phyloP scores from a whole-genome alignment of 768 basidiomycete species.

The Hypsizygus marmoreus region DNA sequence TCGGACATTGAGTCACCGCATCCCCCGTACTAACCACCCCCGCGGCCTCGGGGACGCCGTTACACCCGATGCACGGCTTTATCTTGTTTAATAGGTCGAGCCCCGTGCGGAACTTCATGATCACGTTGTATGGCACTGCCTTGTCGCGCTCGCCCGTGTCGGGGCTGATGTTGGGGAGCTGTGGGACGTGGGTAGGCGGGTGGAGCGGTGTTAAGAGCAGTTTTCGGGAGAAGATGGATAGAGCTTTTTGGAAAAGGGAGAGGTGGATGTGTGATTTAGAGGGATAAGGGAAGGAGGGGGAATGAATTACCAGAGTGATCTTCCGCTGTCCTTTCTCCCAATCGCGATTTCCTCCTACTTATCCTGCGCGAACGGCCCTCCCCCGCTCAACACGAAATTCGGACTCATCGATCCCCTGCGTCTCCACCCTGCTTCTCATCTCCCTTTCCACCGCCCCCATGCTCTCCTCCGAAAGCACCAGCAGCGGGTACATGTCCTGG shows the following conservation, averaged over 20 bases:
- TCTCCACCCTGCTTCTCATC: slow-evolving; percentile 46
- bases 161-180: slow-evolving; percentile 77
- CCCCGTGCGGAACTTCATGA: slow-evolving; percentile 72
- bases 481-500: slow-evolving; percentile 74
- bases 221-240: too few relatives aligned
- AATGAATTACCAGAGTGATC: slow-evolving; percentile 62
- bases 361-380: slow-evolving; percentile 73
- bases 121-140: slow-evolving; percentile 74
- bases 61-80: slow-evolving; percentile 69
- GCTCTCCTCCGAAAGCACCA: slow-evolving; percentile 70
- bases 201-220: too few relatives aligned
- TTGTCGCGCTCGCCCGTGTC: slow-evolving; percentile 64
- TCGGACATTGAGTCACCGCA: too few relatives aligned
- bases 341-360: slow-evolving; percentile 63
- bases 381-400: slow-evolving; percentile 72
- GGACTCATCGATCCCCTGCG: slow-evolving; percentile 41
- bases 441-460: slow-evolving; percentile 51
- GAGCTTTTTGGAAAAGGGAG: too few relatives aligned
- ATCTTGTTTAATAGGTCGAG: slow-evolving; percentile 48
- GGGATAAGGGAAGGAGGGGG: slow-evolving; percentile 1
- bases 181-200: slow-evolving; percentile 17
- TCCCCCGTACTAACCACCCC: slow-evolving; percentile 68
- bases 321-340: slow-evolving; percentile 39
- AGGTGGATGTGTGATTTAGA: too few relatives aligned
- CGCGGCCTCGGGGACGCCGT: slow-evolving; percentile 51